These are phyloP conservation scores for Candida tropicalis DNA, from an alignment of 1,139 yeast species.

Conservation along the genomic window DNA sequence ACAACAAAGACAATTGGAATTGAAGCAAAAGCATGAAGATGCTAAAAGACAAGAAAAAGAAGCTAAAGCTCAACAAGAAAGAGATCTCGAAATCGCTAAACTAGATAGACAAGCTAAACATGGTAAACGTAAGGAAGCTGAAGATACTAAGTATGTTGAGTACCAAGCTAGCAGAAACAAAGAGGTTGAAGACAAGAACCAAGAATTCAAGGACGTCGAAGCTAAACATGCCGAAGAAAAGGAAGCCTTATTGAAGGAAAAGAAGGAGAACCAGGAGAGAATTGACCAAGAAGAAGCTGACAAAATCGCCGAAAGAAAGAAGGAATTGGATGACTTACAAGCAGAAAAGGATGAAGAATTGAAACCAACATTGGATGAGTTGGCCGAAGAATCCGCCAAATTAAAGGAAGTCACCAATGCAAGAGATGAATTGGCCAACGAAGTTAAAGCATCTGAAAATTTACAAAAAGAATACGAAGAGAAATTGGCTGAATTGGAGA, in stretches of 20 bases:
- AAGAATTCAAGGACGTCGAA: constrained; percentile 38
- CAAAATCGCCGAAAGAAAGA: constrained; percentile 40
- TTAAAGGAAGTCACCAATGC: constrained; percentile 43
- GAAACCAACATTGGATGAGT: constrained; percentile 45
- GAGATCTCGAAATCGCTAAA: constrained; percentile 43
- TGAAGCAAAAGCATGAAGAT: constrained; percentile 38
- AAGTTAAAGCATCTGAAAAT: constrained; percentile 35
- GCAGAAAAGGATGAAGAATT: constrained; percentile 46
- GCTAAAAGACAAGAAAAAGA: constrained; percentile 53
- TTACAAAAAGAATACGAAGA: constrained; percentile 37
- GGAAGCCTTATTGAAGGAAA: constrained; percentile 40
- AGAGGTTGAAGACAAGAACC: constrained; percentile 39
- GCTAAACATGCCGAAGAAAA: constrained; percentile 37
- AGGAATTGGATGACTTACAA: constrained; percentile 49
- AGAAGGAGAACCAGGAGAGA: constrained; percentile 43
- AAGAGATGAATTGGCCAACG: constrained; percentile 37
- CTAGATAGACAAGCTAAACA: constrained; percentile 36
- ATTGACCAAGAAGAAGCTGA: constrained; percentile 47
- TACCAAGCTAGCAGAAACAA: constrained; percentile 38
- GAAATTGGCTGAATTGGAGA: constrained; percentile 38
- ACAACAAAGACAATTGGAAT: constrained; percentile 36
- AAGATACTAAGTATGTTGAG: constrained; percentile 37
- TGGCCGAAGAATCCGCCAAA: constrained; percentile 40
- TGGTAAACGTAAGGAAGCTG: constrained; percentile 44
- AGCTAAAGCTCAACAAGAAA: constrained; percentile 50